A percentile compares a stretch with the other conserved stretches of the same genome.
Evolutionary conservation across 2,329 filamentous ascomycete species (phyloP).

Genomic region (Aspergillus quadrilineatus): DNA sequence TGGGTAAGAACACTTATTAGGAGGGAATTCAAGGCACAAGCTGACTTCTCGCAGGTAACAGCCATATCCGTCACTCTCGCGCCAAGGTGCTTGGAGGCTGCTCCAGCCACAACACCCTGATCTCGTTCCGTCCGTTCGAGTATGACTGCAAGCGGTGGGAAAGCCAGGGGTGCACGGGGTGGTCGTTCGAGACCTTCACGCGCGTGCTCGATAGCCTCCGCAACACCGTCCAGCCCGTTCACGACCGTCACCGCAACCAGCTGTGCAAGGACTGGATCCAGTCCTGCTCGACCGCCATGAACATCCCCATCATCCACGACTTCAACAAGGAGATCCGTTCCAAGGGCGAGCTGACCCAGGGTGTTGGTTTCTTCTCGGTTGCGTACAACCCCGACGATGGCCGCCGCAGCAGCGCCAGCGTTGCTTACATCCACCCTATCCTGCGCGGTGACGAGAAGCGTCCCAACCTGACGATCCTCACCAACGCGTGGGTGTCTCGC

Average conservation of each 20-base stretch:
- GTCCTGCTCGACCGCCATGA: slow-evolving; percentile 73
- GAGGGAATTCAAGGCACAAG: neutral
- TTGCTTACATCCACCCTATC: slow-evolving; percentile 91
- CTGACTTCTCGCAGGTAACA: slow-evolving; percentile 63
- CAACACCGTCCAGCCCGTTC: slow-evolving; percentile 88
- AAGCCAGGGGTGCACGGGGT: slow-evolving; percentile 75
- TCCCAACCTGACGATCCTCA: slow-evolving; percentile 81
- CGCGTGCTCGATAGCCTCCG: slow-evolving; percentile 78
- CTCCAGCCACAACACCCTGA: slow-evolving; percentile 90
- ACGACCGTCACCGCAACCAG: slow-evolving; percentile 82
- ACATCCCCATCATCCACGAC: slow-evolving; percentile 78
- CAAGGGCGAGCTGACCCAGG: slow-evolving; percentile 69
- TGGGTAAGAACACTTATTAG: slow-evolving; percentile 48
- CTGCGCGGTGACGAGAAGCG: slow-evolving; percentile 77
- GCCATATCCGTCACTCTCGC: slow-evolving; percentile 84
- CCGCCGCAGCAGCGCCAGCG: slow-evolving; percentile 77
- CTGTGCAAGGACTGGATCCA: slow-evolving; percentile 87
- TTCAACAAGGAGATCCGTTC: slow-evolving; percentile 82
- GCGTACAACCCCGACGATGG: slow-evolving; percentile 89
- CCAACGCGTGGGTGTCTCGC: slow-evolving; percentile 82
- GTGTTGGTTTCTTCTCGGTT: slow-evolving; percentile 87
- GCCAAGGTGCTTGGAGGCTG: slow-evolving; percentile 91
- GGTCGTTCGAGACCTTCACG: slow-evolving; percentile 83
- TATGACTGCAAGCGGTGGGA: slow-evolving; percentile 87
- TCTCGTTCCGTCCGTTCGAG: slow-evolving; percentile 87